phyloP scores from a whole-genome alignment of 2,329 filamentous ascomycete genomes.

The Allantophomopsis cytisporea region DNA sequence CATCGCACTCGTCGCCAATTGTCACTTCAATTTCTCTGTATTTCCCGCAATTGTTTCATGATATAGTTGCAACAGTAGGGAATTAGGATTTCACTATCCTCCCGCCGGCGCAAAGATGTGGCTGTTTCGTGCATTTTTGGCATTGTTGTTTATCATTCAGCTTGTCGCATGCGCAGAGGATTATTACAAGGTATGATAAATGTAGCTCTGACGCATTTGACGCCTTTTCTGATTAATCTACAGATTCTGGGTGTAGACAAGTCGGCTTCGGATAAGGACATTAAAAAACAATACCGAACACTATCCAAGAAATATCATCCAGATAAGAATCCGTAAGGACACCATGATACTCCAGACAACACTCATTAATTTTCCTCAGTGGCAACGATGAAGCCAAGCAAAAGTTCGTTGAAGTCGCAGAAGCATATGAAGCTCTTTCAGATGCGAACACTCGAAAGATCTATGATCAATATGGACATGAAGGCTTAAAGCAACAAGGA shows the following conservation, averaged over 20 bases:
- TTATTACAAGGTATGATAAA: constrained; percentile 55
- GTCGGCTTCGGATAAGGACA: constrained; percentile 69
- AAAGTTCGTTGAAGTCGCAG: constrained; percentile 87
- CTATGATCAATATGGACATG: constrained; percentile 90
- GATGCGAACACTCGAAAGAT: constrained; percentile 69
- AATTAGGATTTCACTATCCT: too few species aligned
- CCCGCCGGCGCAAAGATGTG: constrained; percentile 24
- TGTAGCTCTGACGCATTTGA: too few species aligned
- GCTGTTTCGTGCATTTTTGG: constrained; percentile 33
- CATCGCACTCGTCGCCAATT: too few species aligned
- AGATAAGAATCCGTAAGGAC: constrained; percentile 88
- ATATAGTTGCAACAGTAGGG: too few species aligned
- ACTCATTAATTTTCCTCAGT: constrained; percentile 26
- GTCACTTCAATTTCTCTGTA: too few species aligned
- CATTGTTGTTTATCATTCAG: constrained; percentile 39
- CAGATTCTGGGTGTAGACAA: constrained; percentile 71
- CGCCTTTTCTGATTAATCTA: constrained; percentile 4
- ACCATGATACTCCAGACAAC: not conserved
- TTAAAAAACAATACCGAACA: constrained; percentile 86
- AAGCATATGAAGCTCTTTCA: constrained; percentile 88
- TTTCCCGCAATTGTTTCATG: too few species aligned
- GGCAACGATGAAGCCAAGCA: constrained; percentile 68
- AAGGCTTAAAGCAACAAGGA: constrained; percentile 73
- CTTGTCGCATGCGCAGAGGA: constrained; percentile 50
- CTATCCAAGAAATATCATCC: constrained; percentile 94